Evolutionary conservation across 108 stramenopile genomes (phyloP).

Genomic region (Cyclotella choctawhatcheeana): DNA sequence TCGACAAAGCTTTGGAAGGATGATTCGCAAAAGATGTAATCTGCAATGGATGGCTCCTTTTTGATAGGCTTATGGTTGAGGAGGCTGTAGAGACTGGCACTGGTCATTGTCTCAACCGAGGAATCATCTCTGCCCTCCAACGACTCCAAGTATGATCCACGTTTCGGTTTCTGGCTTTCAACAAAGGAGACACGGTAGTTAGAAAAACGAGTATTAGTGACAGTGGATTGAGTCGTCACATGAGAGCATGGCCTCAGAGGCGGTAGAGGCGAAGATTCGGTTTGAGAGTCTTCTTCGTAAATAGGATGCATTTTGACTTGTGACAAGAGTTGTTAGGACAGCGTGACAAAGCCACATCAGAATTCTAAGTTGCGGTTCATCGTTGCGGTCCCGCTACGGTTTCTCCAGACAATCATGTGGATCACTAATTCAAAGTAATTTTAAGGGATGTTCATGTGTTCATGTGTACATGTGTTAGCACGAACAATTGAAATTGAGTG

Average conservation of each 20-base stretch:
- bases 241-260: constrained; percentile 1
- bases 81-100: constrained; percentile 10
- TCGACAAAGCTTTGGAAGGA: constrained; percentile 5
- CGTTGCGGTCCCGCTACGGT: no score
- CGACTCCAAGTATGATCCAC: background rate
- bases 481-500: no score
- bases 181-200: constrained; percentile 1
- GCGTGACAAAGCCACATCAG: no score
- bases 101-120: constrained; percentile 1
- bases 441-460: no score
- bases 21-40: constrained; percentile 8
- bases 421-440: no score
- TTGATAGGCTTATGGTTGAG: background rate
- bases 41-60: constrained; percentile 7
- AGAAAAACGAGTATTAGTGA: background rate
- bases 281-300: background rate
- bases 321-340: background rate
- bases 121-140: background rate
- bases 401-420: no score
- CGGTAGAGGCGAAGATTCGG: background rate
- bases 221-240: background rate
- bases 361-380: no score
- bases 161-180: no score
- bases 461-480: no score
- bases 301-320: background rate